Percentiles rank a stretch among this genome's conserved stretches.
Evolutionary conservation across 306 rosid species (phyloP).

Genomic region (Acacia confusa): DNA sequence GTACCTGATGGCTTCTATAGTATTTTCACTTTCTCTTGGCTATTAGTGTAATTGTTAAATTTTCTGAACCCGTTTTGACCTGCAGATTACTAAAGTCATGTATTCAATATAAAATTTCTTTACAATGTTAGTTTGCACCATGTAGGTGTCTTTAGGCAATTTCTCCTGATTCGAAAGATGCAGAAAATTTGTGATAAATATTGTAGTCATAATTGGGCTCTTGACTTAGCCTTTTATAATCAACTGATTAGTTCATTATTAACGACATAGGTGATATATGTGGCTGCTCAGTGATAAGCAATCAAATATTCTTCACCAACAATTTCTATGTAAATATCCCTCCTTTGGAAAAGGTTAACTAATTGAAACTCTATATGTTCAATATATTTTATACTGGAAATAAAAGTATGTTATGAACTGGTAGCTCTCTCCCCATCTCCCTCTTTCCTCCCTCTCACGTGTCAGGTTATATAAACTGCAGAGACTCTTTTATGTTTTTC

Average conservation of each 20-base stretch:
- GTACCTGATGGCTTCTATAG: conserved; percentile 14
- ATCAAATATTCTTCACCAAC: neutral
- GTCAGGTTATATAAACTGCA: conserved; percentile 13
- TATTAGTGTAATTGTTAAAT: neutral
- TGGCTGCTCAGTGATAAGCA: neutral
- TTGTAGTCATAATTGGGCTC: neutral
- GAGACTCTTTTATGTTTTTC: conserved; percentile 19
- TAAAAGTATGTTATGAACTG: neutral
- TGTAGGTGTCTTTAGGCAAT: neutral
- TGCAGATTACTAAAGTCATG: neutral
- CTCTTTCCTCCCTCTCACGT: neutral
- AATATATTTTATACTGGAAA: conserved; percentile 14
- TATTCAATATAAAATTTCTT: neutral
- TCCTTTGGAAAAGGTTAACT: neutral
- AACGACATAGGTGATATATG: neutral
- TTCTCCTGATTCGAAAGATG: neutral
- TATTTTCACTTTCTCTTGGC: conserved; percentile 21
- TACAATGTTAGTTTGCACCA: neutral
- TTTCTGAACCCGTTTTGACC: neutral
- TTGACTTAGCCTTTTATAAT: neutral
- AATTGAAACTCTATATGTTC: neutral
- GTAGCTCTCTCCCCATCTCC: neutral
- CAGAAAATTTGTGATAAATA: neutral
- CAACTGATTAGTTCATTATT: neutral
- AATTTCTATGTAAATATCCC: conserved; percentile 25